Percentiles rank a stretch among this genome's conserved stretches.
Evolutionary conservation across 805 yeast genomes (phyloP).

Genomic region (Ogataea populi-albae): DNA sequence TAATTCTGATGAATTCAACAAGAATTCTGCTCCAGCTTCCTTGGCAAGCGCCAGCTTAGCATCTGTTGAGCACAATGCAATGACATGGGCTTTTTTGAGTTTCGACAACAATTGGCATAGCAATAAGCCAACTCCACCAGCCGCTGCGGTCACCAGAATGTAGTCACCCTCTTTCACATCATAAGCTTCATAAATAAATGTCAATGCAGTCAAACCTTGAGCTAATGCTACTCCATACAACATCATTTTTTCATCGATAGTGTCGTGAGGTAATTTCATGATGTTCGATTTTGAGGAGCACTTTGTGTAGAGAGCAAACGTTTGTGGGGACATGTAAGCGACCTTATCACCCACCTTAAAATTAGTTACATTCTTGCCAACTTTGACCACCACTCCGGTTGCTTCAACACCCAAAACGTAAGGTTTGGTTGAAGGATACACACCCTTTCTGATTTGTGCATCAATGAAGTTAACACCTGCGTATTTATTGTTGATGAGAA

Average conservation of each 20-base stretch:
- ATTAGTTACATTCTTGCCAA: slow-evolving; percentile 55
- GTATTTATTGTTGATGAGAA: slow-evolving; percentile 69
- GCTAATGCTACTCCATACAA: slow-evolving; percentile 58
- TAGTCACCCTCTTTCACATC: slow-evolving; percentile 65
- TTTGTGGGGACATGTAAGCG: slow-evolving; percentile 47
- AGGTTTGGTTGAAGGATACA: slow-evolving; percentile 64
- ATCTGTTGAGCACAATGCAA: slow-evolving; percentile 78
- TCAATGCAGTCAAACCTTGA: slow-evolving; percentile 78
- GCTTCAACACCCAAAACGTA: slow-evolving; percentile 69
- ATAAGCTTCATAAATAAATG: slow-evolving; percentile 66
- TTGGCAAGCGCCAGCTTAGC: slow-evolving; percentile 69
- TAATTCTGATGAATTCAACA: slow-evolving; percentile 46
- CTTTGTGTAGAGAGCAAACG: slow-evolving; percentile 76
- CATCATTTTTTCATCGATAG: slow-evolving; percentile 49
- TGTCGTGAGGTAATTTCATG: slow-evolving; percentile 46
- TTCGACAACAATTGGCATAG: slow-evolving; percentile 59
- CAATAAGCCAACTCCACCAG: slow-evolving; percentile 87
- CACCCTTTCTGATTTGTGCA: slow-evolving; percentile 74
- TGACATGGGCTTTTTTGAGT: slow-evolving; percentile 68
- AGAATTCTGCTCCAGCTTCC: slow-evolving; percentile 71
- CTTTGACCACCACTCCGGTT: slow-evolving; percentile 64
- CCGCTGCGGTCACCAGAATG: slow-evolving; percentile 85
- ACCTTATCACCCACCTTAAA: slow-evolving; percentile 70
- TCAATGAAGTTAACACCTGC: slow-evolving; percentile 85
- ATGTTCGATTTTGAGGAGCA: slow-evolving; percentile 36